Conservation (phyloP, 192 early-diverging fungal species). For the Spizellomyces sp. region DNA sequence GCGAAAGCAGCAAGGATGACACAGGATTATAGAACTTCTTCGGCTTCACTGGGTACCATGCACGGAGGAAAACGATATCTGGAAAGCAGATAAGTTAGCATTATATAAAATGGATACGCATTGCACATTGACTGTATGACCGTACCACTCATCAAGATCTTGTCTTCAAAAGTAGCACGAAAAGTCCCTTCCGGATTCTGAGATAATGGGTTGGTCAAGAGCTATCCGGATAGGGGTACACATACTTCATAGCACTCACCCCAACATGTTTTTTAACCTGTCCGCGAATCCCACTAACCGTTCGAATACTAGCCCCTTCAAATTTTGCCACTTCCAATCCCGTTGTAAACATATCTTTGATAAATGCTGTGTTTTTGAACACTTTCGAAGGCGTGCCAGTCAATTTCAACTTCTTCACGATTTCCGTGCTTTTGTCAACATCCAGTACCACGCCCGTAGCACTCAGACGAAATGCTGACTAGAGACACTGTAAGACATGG, state of each 20-base stretch:
- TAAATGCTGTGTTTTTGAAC: constrained; percentile 95
- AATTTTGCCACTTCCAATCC: constrained; percentile 97
- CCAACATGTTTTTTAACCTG: constrained; percentile 92
- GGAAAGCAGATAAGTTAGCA: constrained; percentile 17
- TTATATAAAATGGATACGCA: background rate
- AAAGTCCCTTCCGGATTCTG: constrained; percentile 87
- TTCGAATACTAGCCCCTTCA: constrained; percentile 93
- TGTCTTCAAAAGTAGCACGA: constrained; percentile 98
- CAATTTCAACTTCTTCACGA: constrained; percentile 99
- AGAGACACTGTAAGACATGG: too few relatives aligned
- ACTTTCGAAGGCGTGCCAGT: constrained; percentile 94
- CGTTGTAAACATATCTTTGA: constrained; percentile 98
- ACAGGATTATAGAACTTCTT: constrained; percentile 98
- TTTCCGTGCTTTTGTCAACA: constrained; percentile 87
- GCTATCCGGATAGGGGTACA: background rate
- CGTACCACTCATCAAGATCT: constrained; percentile 87
- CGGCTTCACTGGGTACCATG: constrained; percentile 96
- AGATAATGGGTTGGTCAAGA: background rate
- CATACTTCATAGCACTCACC: constrained; percentile 36
- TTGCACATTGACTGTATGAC: background rate
- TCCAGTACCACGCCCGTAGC: constrained; percentile 95
- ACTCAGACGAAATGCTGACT: constrained; percentile 81
- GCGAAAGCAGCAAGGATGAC: constrained; percentile 79
- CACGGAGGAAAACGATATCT: constrained; percentile 96
- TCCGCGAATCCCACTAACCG: constrained; percentile 95